These are phyloP conservation scores for Cyberlindnera lachancei DNA, from an alignment of 805 yeast genomes.

Conservation along the genomic window DNA sequence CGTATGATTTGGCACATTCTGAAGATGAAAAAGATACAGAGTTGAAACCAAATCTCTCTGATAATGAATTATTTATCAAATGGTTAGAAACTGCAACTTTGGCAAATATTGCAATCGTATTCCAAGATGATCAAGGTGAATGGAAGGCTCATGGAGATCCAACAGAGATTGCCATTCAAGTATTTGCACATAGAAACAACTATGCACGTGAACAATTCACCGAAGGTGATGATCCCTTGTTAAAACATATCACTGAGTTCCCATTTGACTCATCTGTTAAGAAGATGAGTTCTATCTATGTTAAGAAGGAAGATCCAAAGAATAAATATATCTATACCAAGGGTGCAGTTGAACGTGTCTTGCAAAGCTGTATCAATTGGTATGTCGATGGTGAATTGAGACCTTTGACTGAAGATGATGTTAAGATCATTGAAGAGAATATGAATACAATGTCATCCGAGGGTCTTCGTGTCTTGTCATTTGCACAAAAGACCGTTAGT, in stretches of 20 bases:
- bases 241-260: conserved; percentile 47
- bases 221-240: conserved; percentile 25
- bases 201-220: conserved; percentile 38
- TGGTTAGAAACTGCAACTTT: conserved; percentile 66
- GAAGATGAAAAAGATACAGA: conserved; percentile 8
- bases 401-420: conserved; percentile 35
- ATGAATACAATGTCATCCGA: conserved; percentile 54
- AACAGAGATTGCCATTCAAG: conserved; percentile 83
- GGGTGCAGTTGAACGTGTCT: conserved; percentile 71
- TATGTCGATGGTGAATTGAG: conserved; percentile 25
- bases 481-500: conserved; percentile 41
- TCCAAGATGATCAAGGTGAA: conserved; percentile 34
- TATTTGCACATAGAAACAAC: conserved; percentile 55
- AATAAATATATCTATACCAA: conserved; percentile 41
- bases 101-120: conserved; percentile 72
- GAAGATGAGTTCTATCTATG: conserved; percentile 61
- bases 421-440: conserved; percentile 38
- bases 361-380: conserved; percentile 51
- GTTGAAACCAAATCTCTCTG: background rate
- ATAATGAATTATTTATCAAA: conserved; percentile 16
- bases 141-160: conserved; percentile 90
- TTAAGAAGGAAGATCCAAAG: conserved; percentile 24
- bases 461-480: conserved; percentile 69
- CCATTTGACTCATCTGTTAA: conserved; percentile 73
- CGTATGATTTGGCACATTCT: conserved; percentile 17